Evolutionary conservation across 2,329 filamentous ascomycete species (phyloP).

Genomic region (Zalaria obscura): DNA sequence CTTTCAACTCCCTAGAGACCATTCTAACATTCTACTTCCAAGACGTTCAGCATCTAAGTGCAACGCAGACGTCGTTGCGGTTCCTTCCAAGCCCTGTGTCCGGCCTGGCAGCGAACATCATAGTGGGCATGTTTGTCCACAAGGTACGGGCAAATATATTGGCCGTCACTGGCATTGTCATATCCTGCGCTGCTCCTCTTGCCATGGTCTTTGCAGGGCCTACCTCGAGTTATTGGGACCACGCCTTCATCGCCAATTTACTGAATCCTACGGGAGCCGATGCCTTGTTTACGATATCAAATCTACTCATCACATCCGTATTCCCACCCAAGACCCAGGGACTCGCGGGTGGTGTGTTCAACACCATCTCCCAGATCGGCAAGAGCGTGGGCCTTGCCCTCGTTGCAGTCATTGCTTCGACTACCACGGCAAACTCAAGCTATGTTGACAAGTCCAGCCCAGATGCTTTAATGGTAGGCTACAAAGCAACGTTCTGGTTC

Average conservation of each 20-base stretch:
- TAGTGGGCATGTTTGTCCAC: slow-evolving; percentile 33
- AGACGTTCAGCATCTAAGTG: slow-evolving; percentile 20
- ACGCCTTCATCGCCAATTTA: slow-evolving; percentile 28
- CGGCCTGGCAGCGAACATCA: slow-evolving; percentile 27
- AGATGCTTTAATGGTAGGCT: slow-evolving; percentile 25
- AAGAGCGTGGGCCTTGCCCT: slow-evolving; percentile 25
- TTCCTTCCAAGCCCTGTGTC: slow-evolving; percentile 27
- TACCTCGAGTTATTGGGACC: slow-evolving; percentile 33
- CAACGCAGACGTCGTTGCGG: slow-evolving; percentile 23
- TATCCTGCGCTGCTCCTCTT: slow-evolving; percentile 25
- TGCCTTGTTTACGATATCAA: slow-evolving; percentile 27
- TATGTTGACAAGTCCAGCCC: slow-evolving; percentile 17
- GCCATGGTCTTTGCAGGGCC: slow-evolving; percentile 33
- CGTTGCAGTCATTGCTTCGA: slow-evolving; percentile 22
- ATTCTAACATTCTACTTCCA: slow-evolving; percentile 31
- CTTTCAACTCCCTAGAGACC: slow-evolving; percentile 22
- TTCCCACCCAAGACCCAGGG: slow-evolving; percentile 28
- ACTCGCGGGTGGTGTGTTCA: slow-evolving; percentile 32
- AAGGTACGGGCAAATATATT: slow-evolving; percentile 28
- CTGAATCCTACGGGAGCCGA: slow-evolving; percentile 31
- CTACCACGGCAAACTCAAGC: slow-evolving; percentile 9
- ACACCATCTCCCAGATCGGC: slow-evolving; percentile 28
- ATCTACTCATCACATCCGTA: slow-evolving; percentile 27
- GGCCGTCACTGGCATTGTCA: slow-evolving; percentile 21
- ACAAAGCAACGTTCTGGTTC: slow-evolving; percentile 28